Evolutionary conservation across 257 asterid species (phyloP).

Genomic region (Scutellaria baicalensis): DNA sequence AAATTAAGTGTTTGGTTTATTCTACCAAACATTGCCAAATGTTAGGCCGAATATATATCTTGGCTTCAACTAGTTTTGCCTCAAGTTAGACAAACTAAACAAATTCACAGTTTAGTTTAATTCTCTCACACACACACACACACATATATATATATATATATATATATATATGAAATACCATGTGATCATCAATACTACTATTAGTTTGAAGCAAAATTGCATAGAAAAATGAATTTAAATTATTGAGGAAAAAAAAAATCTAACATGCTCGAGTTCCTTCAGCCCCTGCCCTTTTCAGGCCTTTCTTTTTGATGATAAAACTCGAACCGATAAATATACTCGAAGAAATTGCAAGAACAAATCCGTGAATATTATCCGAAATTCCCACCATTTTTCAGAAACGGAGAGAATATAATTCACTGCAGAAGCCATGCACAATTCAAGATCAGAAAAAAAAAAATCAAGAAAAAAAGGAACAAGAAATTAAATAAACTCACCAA

Average conservation of each 20-base stretch:
- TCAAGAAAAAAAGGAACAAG: background rate
- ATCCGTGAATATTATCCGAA: slow-evolving; percentile 39
- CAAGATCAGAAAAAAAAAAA: background rate
- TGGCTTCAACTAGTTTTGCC: background rate
- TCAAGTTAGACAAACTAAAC: background rate
- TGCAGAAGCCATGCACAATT: slow-evolving; percentile 8
- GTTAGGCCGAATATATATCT: background rate
- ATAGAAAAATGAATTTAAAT: background rate
- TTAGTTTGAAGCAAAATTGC: background rate
- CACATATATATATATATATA: no score
- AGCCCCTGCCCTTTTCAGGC: slow-evolving; percentile 37
- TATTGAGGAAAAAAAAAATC: background rate
- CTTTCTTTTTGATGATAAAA: slow-evolving; percentile 49
- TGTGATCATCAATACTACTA: no score
- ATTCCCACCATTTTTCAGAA: slow-evolving; percentile 40
- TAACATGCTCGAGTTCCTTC: slow-evolving; percentile 45
- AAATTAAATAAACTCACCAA: background rate
- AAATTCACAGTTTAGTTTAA: background rate
- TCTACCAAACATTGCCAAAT: background rate
- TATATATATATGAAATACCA: no score
- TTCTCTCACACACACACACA: no score
- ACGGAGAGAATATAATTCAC: slow-evolving; percentile 14
- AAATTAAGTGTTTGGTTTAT: background rate
- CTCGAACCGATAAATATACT: slow-evolving; percentile 53
- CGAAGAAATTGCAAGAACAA: slow-evolving; percentile 40